phyloP scores from a whole-genome alignment of 106 monocot species.

The Dendrobium huoshanense region DNA sequence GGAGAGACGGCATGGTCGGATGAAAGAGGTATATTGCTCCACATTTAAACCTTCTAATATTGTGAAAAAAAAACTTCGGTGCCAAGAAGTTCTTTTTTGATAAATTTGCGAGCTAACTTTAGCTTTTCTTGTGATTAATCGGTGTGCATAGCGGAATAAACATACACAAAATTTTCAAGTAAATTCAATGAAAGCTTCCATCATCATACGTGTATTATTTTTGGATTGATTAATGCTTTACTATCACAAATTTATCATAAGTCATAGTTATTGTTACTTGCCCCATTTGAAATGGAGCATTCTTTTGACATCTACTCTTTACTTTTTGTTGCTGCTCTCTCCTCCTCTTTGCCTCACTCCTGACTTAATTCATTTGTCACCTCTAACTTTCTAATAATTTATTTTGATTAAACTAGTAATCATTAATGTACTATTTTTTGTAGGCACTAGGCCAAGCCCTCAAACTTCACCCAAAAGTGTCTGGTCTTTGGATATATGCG shows the following conservation, averaged over 20 bases:
- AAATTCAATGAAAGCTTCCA: background rate
- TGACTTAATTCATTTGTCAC: background rate
- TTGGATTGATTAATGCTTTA: background rate
- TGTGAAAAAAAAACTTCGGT: background rate
- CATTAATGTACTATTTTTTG: background rate
- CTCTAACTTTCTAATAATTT: background rate
- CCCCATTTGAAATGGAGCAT: no score
- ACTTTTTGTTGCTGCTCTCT: no score
- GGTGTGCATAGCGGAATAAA: background rate
- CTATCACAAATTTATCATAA: no score
- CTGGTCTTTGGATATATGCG: conserved; percentile 95
- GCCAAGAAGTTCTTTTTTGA: background rate
- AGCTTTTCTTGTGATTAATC: background rate
- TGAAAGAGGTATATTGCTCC: conserved; percentile 52
- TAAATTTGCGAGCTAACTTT: background rate
- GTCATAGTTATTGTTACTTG: no score
- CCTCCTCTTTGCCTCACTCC: background rate
- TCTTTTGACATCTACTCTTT: no score
- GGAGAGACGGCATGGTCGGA: conserved; percentile 46
- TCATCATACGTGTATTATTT: background rate
- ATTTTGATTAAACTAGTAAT: background rate
- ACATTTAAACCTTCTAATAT: background rate
- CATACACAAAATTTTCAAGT: background rate
- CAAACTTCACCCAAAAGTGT: conserved; percentile 79
- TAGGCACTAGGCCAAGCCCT: conserved; percentile 73